A percentile compares a stretch with the other conserved stretches of the same genome.
These are phyloP conservation scores for Sugiyamaella valdiviana DNA, from an alignment of 805 yeast genomes.

Conservation along the genomic window DNA sequence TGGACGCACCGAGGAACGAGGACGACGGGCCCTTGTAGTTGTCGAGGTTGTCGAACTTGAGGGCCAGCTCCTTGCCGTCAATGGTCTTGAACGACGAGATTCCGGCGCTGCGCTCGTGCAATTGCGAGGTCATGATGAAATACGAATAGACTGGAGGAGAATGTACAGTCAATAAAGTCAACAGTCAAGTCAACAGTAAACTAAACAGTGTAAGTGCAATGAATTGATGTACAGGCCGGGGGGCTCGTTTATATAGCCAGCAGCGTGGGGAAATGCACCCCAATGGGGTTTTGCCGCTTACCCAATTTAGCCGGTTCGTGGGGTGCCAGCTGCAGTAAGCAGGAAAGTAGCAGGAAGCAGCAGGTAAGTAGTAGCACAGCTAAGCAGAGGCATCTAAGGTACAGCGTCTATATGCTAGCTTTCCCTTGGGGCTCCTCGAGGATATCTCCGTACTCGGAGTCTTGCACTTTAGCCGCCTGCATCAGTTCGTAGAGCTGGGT, in stretches of 20 bases:
- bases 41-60: slow-evolving; percentile 19
- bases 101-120: slow-evolving; percentile 20
- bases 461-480: slow-evolving; percentile 37
- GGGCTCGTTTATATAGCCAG: neutral
- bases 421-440: slow-evolving; percentile 10
- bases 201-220: no score
- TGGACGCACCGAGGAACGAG: slow-evolving; percentile 57
- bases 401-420: slow-evolving; percentile 11
- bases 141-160: neutral
- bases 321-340: neutral
- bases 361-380: neutral
- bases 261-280: neutral
- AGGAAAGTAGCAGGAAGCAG: neutral
- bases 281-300: neutral
- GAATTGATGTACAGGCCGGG: no score
- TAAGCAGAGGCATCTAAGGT: neutral
- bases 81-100: slow-evolving; percentile 21
- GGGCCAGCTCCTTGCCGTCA: slow-evolving; percentile 20
- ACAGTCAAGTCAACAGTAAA: neutral
- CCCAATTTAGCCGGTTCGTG: slow-evolving; percentile 3
- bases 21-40: slow-evolving; percentile 31
- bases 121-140: slow-evolving; percentile 14
- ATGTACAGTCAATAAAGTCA: neutral
- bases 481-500: slow-evolving; percentile 37
- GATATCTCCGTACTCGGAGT: slow-evolving; percentile 33